phyloP scores from a whole-genome alignment of 2,329 filamentous ascomycete genomes.

The Pseudopyricularia cyperi region DNA sequence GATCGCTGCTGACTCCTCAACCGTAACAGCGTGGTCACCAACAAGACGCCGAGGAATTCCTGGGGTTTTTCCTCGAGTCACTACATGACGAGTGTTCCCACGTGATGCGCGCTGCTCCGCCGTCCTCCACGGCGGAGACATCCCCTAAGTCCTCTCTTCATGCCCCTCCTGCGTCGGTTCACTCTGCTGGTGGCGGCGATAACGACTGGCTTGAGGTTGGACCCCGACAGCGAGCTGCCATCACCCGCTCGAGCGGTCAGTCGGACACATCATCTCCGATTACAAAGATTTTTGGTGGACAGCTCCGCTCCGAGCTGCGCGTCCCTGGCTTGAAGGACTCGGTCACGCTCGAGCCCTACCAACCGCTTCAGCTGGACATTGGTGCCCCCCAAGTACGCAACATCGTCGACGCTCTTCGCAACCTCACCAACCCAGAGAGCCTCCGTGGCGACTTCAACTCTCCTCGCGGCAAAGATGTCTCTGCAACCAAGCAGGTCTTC shows the following conservation, averaged over 20 bases:
- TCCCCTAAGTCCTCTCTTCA: conserved; percentile 27
- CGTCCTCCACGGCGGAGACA: conserved; percentile 16
- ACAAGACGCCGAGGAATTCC: conserved; percentile 94
- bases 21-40: conserved; percentile 68
- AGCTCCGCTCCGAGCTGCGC: conserved; percentile 77
- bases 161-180: conserved; percentile 21
- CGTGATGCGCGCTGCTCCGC: conserved; percentile 47
- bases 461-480: conserved; percentile 60
- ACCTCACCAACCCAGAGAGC: conserved; percentile 70
- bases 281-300: conserved; percentile 88
- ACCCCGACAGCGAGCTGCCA: conserved; percentile 73
- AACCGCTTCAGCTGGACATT: conserved; percentile 90
- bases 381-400: conserved; percentile 75
- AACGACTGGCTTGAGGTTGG: conserved; percentile 91
- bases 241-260: conserved; percentile 75
- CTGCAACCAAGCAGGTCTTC: conserved; percentile 85
- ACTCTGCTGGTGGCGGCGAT: conserved; percentile 9
- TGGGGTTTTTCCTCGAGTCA: conserved; percentile 84
- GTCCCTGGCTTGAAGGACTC: conserved; percentile 81
- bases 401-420: conserved; percentile 81
- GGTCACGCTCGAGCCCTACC: conserved; percentile 85
- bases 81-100: conserved; percentile 84
- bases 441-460: conserved; percentile 77
- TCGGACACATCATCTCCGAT: conserved; percentile 66
- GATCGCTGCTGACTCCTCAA: not conserved